Base-by-base conservation (phyloP, 495 filamentous ascomycete genomes). In the Annulohypoxylon bovei region DNA sequence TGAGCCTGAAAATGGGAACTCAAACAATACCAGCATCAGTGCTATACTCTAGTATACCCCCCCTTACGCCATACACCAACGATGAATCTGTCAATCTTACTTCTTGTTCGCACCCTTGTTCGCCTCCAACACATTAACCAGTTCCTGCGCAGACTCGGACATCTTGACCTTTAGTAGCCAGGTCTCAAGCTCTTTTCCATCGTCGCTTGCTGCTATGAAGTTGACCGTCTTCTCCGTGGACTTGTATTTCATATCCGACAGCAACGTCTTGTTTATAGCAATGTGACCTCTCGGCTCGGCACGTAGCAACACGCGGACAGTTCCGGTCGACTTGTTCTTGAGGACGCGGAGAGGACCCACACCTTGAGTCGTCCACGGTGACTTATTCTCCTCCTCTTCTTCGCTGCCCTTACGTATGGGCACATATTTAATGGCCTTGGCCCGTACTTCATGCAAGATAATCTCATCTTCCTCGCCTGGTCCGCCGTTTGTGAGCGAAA, bases 401-500 rank as follows among this genome's bases (percentile, higher is more conserved):
- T 85, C 77, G n/a, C 78, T 75, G 16, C 68, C 77, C 11, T 76
- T 74, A 18, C 72, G 66, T 6, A 71, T 74, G 12, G 76, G 67
- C 18, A 80, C 74, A 23, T 79, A 82, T 72, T 89, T 88, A 60
- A 89, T 73, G 7, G 84, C 90, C 73, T 89, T 90, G 37, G 87
- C 86, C 46, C 87, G 86, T 12, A 87, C 83, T 66, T 92, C 87
- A 71, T 88, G 84, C 4, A 91, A 68, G 20, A 88, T 79, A 30
- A 84, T 81, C 73, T 94, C 92, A 62, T 92, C 82, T 73, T 93
- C 90, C 75, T 93, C 91, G 6, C 90, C 91, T 46, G 87, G 86
- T 23, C 88, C 86, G 62, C 84, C 83, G 47, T 82, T 79, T 54
- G 87, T 85, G 68, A 92, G 83, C 76, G 90, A 86, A 57, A 91